phyloP scores from a whole-genome alignment of 164 flowering plant genomes.

The Tetrastigma voinierianum region DNA sequence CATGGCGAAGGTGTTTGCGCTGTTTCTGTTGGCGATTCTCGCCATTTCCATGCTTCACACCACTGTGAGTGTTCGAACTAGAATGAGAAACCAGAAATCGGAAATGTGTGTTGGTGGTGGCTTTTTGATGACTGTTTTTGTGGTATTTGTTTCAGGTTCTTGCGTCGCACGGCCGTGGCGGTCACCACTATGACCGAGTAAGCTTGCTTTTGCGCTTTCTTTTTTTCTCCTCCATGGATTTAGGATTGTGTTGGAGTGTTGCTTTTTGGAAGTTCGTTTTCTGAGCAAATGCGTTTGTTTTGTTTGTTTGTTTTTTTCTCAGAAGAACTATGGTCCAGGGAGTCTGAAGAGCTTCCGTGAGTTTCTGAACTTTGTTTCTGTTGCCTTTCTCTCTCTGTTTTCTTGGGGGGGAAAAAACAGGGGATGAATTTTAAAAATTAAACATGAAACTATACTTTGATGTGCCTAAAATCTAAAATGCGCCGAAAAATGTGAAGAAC shows the following conservation, averaged over 20 bases:
- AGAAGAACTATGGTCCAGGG: constrained; percentile 33
- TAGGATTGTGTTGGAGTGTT: background rate
- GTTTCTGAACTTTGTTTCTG: constrained; percentile 4
- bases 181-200: constrained; percentile 20
- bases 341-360: constrained; percentile 40
- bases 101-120: no score
- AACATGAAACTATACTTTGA: no score
- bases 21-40: constrained; percentile 42
- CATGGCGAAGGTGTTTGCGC: constrained; percentile 38
- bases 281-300: background rate
- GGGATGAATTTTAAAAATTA: no score
- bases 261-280: background rate
- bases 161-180: constrained; percentile 33
- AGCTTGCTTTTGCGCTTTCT: background rate
- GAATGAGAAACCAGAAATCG: no score
- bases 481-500: no score
- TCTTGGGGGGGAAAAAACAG: no score
- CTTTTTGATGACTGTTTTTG: background rate
- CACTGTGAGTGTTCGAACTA: constrained; percentile 25
- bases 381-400: background rate
- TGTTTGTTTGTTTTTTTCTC: constrained; percentile 4
- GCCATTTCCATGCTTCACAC: constrained; percentile 51
- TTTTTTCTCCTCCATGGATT: background rate
- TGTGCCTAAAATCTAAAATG: no score
- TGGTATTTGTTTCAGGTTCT: constrained; percentile 21